Percentiles rank a stretch among this genome's conserved stretches.
Conservation (phyloP, 164 flowering plant genomes). For the Tetracentron sinense region DNA sequence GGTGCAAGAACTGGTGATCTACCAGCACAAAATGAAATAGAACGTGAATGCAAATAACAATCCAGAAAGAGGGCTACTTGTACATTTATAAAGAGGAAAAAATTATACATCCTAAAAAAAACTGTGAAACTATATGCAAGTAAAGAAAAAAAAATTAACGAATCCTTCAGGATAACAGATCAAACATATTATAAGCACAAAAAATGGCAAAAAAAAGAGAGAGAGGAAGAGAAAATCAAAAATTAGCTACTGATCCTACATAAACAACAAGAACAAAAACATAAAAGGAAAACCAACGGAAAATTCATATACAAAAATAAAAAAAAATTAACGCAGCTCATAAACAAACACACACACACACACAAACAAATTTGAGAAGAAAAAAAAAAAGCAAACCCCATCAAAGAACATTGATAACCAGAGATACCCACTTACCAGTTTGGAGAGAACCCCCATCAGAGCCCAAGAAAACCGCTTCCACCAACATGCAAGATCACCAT, state of each 20-base stretch:
- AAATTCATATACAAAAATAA: background rate
- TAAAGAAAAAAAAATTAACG: background rate
- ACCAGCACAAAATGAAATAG: too few relatives aligned
- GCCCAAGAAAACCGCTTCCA: slow-evolving; percentile 6
- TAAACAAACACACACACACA: too few relatives aligned
- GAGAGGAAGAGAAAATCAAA: background rate
- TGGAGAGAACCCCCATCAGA: slow-evolving; percentile 3
- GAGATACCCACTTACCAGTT: slow-evolving; percentile 8
- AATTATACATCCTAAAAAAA: background rate
- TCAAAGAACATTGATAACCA: slow-evolving; percentile 3
- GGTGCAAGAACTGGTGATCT: too few relatives aligned
- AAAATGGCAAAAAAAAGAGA: background rate
- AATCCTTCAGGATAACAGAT: slow-evolving; percentile 6
- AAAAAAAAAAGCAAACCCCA: background rate
- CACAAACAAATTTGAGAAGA: background rate
- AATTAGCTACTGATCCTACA: background rate
- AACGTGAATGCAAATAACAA: too few relatives aligned
- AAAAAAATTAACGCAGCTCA: background rate
- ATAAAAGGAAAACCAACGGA: background rate
- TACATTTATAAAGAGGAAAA: background rate
- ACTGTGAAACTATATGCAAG: background rate
- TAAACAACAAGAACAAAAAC: background rate
- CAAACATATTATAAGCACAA: slow-evolving; percentile 1
- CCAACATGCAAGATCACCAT: slow-evolving; percentile 4
- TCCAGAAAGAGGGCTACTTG: too few relatives aligned